Base-by-base conservation (phyloP, 495 filamentous ascomycete genomes). In the Tuber brumale region DNA sequence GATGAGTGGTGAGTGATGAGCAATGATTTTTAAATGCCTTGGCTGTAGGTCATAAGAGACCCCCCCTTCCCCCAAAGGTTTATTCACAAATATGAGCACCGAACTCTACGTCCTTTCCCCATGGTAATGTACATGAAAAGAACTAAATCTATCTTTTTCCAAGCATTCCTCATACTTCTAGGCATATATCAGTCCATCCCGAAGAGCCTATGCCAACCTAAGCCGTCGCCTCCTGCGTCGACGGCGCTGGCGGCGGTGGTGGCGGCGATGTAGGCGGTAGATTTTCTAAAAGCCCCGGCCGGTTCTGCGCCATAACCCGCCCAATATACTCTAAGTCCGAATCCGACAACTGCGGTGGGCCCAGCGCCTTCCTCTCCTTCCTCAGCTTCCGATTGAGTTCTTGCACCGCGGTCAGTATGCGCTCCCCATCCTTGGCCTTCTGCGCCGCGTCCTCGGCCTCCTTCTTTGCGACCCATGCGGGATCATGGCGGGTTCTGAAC, bases 401-500 rank as follows among this genome's bases (percentile, higher is more conserved):
- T 77, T 85, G 83, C 27, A 86, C 48, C 5, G 86, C 85, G 7
- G 84, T 87, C 75, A 82, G 69, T 8, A 81, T 73, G 14, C 82
- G 83, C 77, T 84, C 82, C 46, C 85, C 85, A 77, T 86, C 85
- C 78, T 83, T 83, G 39, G 72, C 85, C 83, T 88, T 86, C 85
- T 89, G 88, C 82, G 86, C 88, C 73, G 86, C 84, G 76, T 89
- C 89, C 76, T 88, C 85, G 77, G 87, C 88, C 85, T 88, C 85
- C 85, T 89, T 90, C 87, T 82, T 86, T 74, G 85, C 87, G 45
- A 92, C 82, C 83, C 90, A 93, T 81, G 89, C 88, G 74, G 85
- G 85, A 51, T 94, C 92, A 83, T 97, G 94, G 39, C 94, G 85
- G 66, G 89, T 92, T 78, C 95, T 88, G 90, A 93, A 97, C 77